phyloP scores from a whole-genome alignment of 495 filamentous ascomycete genomes.

The Penicillium tannophilum region DNA sequence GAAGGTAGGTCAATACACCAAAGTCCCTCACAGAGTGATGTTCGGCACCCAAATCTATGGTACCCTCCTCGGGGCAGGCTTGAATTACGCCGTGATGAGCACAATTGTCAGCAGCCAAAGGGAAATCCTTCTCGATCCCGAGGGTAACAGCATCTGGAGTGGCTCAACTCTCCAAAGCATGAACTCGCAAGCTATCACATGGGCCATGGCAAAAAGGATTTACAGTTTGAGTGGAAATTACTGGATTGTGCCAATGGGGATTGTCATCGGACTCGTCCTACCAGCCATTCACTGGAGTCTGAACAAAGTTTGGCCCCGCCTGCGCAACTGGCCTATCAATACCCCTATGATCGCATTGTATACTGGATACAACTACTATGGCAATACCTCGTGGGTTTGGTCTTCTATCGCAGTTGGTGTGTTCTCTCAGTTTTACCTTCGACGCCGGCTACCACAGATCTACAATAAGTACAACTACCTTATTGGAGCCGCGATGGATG shows the following conservation, averaged over 20 bases:
- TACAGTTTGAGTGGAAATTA: conserved; percentile 34
- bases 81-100: conserved; percentile 51
- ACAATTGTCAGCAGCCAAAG: conserved; percentile 38
- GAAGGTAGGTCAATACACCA: conserved; percentile 41
- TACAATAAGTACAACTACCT: conserved; percentile 62
- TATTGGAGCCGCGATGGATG: conserved; percentile 56
- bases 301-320: conserved; percentile 23
- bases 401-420: conserved; percentile 40
- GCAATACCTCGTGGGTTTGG: conserved; percentile 38
- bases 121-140: conserved; percentile 34
- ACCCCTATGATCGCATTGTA: conserved; percentile 41
- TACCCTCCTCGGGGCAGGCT: conserved; percentile 39
- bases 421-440: conserved; percentile 52
- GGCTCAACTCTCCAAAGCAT: conserved; percentile 42
- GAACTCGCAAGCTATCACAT: conserved; percentile 40
- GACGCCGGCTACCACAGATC: conserved; percentile 45
- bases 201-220: conserved; percentile 42
- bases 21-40: conserved; percentile 44
- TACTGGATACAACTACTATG: conserved; percentile 40
- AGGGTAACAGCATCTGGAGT: conserved; percentile 47
- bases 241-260: conserved; percentile 45
- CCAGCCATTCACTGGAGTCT: conserved; percentile 42
- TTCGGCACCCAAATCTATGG: conserved; percentile 47
- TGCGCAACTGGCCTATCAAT: conserved; percentile 31
- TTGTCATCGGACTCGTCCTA: conserved; percentile 41